These are phyloP conservation scores for Cymbopogon citratus DNA, from an alignment of 176 grass and related monocot genomes.

Conservation along the genomic window DNA sequence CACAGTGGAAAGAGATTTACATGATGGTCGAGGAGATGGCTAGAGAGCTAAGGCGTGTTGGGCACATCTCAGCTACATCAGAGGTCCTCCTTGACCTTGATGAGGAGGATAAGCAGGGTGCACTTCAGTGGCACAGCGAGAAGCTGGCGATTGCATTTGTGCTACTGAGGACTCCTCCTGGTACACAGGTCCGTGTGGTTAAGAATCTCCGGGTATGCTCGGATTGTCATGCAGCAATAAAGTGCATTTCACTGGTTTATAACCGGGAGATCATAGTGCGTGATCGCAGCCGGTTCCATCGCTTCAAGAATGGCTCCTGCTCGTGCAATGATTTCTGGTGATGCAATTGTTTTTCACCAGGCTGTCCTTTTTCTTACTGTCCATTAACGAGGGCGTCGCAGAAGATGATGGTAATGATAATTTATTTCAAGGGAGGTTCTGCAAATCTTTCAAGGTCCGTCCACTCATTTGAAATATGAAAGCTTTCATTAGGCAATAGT, in stretches of 20 bases:
- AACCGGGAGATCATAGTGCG: conserved; percentile 54
- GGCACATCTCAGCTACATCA: conserved; percentile 39
- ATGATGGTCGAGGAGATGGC: conserved; percentile 70
- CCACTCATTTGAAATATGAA: background rate
- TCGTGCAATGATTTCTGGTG: conserved; percentile 76
- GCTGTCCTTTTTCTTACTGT: background rate
- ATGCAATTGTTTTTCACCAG: conserved; percentile 16
- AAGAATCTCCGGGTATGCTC: conserved; percentile 69
- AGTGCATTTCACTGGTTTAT: conserved; percentile 53
- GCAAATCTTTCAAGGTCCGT: background rate
- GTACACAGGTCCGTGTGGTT: conserved; percentile 46
- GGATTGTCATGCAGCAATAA: conserved; percentile 53
- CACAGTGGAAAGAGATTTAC: conserved; percentile 49
- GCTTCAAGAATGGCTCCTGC: conserved; percentile 59
- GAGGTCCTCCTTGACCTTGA: conserved; percentile 69
- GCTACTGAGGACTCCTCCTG: conserved; percentile 46
- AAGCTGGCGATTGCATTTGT: conserved; percentile 63
- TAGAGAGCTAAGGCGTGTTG: conserved; percentile 43
- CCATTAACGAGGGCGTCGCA: background rate
- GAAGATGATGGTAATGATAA: background rate
- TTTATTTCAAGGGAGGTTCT: background rate
- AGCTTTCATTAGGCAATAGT: conserved; percentile 5
- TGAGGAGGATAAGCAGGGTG: conserved; percentile 65
- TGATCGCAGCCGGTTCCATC: conserved; percentile 63
- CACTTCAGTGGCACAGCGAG: conserved; percentile 68